A percentile compares a stretch with the other conserved stretches of the same genome.
These are phyloP conservation scores for Alternaria angustiovoidea DNA, from an alignment of 2,329 filamentous ascomycete species.

Conservation along the genomic window DNA sequence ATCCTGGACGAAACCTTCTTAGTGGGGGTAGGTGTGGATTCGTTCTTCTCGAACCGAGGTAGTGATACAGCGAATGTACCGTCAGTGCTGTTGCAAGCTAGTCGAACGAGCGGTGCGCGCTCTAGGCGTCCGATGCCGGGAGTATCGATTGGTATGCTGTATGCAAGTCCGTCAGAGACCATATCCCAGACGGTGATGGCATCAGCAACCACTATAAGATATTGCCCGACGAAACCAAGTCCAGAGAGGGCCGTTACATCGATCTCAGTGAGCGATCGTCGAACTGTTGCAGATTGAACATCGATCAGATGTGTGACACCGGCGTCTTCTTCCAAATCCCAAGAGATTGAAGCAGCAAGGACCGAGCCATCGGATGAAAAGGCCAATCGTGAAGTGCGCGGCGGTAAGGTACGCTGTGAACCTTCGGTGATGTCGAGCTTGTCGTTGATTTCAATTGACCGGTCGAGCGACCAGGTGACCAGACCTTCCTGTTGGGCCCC, in stretches of 20 bases:
- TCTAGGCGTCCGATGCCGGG: conserved; percentile 44
- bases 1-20: conserved; percentile 57
- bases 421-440: conserved; percentile 41
- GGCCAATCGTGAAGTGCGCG: conserved; percentile 69
- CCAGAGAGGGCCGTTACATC: conserved; percentile 71
- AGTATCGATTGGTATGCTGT: conserved; percentile 65
- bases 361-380: conserved; percentile 67
- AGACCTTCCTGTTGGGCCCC: conserved; percentile 62
- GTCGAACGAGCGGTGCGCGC: conserved; percentile 59
- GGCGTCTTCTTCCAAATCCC: conserved; percentile 54
- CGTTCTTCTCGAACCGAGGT: conserved; percentile 47
- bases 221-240: conserved; percentile 75
- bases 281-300: conserved; percentile 70
- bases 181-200: conserved; percentile 83
- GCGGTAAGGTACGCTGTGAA: conserved; percentile 40
- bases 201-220: conserved; percentile 77
- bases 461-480: conserved; percentile 77
- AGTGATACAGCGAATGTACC: conserved; percentile 54
- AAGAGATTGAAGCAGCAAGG: conserved; percentile 45
- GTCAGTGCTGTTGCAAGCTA: conserved; percentile 73
- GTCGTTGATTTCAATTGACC: conserved; percentile 57
- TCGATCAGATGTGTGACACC: conserved; percentile 80
- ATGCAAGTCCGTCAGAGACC: conserved; percentile 77
- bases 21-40: conserved; percentile 45
- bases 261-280: conserved; percentile 71